These are phyloP conservation scores for Rhizopogon salebrosus DNA, from an alignment of 768 basidiomycete species.

Conservation along the genomic window DNA sequence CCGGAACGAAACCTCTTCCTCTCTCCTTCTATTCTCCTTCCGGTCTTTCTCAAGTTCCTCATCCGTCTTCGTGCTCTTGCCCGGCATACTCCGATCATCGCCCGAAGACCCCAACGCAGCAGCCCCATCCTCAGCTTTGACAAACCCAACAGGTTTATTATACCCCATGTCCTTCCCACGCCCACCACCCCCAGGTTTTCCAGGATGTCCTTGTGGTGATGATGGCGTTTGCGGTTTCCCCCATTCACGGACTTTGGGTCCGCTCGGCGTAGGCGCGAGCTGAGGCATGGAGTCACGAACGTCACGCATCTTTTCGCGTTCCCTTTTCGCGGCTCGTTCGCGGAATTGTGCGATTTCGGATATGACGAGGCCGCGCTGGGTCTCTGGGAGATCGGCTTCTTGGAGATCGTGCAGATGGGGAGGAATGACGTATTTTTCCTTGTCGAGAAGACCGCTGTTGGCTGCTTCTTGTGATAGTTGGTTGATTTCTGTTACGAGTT, in stretches of 20 bases:
- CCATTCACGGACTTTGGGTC: constrained; percentile 77
- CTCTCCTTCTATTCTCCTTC: constrained; percentile 66
- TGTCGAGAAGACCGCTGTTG: constrained; percentile 67
- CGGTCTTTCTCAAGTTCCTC: constrained; percentile 84
- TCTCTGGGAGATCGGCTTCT: constrained; percentile 95
- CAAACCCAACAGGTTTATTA: constrained; percentile 77
- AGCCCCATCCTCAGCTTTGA: constrained; percentile 57
- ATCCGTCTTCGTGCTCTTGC: constrained; percentile 61
- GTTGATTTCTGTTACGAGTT: constrained; percentile 67
- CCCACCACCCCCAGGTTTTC: constrained; percentile 45
- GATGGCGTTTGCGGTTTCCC: constrained; percentile 46
- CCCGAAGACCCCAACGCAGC: constrained; percentile 28
- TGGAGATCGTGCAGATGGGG: constrained; percentile 96
- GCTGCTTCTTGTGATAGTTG: constrained; percentile 70
- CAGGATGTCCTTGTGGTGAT: constrained; percentile 28
- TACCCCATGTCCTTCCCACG: constrained; percentile 68
- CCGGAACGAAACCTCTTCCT: constrained; percentile 80
- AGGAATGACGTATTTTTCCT: constrained; percentile 86
- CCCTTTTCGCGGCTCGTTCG: constrained; percentile 87
- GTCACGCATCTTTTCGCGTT: constrained; percentile 84
- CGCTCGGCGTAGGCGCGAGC: constrained; percentile 47
- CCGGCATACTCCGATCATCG: constrained; percentile 27
- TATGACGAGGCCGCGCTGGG: constrained; percentile 85
- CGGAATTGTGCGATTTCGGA: constrained; percentile 96
- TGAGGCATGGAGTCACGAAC: constrained; percentile 54